phyloP scores from a whole-genome alignment of 495 filamentous ascomycete genomes.

The Xylaria palmicola region DNA sequence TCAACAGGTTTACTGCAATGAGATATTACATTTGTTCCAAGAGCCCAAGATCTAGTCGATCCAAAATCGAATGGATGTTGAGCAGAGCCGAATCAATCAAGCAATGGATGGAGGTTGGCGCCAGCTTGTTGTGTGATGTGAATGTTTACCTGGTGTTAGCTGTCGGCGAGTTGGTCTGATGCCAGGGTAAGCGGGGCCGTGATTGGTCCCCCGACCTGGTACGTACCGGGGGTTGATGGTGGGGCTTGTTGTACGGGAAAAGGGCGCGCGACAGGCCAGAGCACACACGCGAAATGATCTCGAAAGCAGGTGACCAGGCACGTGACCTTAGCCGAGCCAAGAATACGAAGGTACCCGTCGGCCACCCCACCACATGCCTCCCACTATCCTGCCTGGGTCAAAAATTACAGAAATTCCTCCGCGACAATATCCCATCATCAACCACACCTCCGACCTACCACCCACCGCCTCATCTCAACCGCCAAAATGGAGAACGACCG shows the following conservation, averaged over 20 bases:
- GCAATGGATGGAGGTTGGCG: no score
- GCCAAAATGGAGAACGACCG: conserved; percentile 87
- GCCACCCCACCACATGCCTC: conserved; percentile 10
- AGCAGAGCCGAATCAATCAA: no score
- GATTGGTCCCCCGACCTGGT: no score
- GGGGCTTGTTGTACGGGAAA: not conserved
- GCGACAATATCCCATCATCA: conserved; percentile 16
- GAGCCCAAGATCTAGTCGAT: no score
- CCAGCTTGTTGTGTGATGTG: not conserved
- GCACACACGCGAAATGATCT: conserved; percentile 14
- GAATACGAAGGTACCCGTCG: conserved; percentile 19
- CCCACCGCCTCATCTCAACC: conserved; percentile 11
- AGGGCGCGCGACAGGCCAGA: not conserved
- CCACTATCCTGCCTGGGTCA: conserved; percentile 8
- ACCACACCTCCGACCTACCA: conserved; percentile 9
- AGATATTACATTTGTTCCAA: no score
- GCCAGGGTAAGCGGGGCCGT: not conserved
- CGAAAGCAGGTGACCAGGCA: conserved; percentile 21
- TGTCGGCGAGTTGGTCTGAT: no score
- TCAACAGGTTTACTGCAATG: conserved; percentile 31
- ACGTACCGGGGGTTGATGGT: not conserved
- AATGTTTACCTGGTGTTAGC: not conserved
- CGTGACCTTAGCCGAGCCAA: conserved; percentile 17
- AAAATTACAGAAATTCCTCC: conserved; percentile 21
- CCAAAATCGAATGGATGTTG: no score